Base-by-base conservation (phyloP, 78 protist genomes). In the Dictyostelium brefeldianum region DNA sequence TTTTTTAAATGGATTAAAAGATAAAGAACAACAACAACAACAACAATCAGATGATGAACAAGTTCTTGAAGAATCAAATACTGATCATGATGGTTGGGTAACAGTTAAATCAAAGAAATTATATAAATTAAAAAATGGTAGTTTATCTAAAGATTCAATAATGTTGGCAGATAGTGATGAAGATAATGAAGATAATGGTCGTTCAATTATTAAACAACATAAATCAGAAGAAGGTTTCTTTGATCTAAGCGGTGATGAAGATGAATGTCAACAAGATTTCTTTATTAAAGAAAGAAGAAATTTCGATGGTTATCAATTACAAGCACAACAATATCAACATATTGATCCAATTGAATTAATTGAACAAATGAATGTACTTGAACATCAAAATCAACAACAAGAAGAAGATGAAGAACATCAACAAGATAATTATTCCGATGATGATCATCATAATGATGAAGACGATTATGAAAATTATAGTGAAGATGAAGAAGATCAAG, bases 401-500 rank as follows among this genome's bases (percentile, higher is more conserved):
- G 17, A 20, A 46, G 53, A 64, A 14, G 31, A 81, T 14, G 69
- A 80, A 59, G 41, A 17, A 36, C 43, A 80, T 59, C 20, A 51
- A 14, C 51, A 64, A 51, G 56, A 29, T 27, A 22, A 43, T 22
- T 65, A 83, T 17, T 56, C 78, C 18, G 83, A 56, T 25, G 79
- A 80, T 15, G 83, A 81, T 65, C 25, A 78, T n/a, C 36, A 29
- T 8, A 29, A 36, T 54, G 22, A 31, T 54, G 80, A 65, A 15
- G 29, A 81, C 31, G 87, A 89, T 67, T 77, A 50, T 56, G 27
- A 51, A 11, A 50, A 70, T 47, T 36, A 8, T 6, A 48, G n/a
- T n/a, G 83, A 80, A 29, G 82, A 82, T 65, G 51, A 43, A 3
- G 91, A 64, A 12, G 90, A 54, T n/a, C 94, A 91, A 31, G 95